These are phyloP conservation scores for Rhododendron kiyosumense DNA, from an alignment of 148 eudicot species.

Conservation along the genomic window DNA sequence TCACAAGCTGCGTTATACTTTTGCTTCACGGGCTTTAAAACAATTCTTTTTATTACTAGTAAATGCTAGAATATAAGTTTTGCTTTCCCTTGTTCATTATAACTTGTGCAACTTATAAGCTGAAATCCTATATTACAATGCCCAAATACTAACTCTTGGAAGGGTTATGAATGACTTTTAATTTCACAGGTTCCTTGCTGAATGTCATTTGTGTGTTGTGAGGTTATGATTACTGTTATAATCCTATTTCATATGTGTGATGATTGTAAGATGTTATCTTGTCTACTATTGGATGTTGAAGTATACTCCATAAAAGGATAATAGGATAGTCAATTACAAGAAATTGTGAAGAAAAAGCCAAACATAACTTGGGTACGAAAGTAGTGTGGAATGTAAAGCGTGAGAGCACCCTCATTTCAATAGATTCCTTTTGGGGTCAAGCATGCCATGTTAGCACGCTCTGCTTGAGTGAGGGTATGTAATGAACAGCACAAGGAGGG, in stretches of 20 bases:
- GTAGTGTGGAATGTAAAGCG: neutral
- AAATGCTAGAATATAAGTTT: neutral
- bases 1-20: neutral
- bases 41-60: neutral
- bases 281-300: neutral
- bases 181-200: neutral
- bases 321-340: neutral
- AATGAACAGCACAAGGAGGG: neutral
- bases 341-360: neutral
- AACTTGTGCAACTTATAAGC: neutral
- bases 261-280: neutral
- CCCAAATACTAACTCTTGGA: neutral
- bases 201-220: no score
- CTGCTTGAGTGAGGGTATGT: neutral
- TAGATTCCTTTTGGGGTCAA: neutral
- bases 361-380: neutral
- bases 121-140: neutral
- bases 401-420: neutral
- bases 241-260: neutral
- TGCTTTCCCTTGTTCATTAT: neutral
- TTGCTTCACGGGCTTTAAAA: neutral
- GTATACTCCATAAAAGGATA: neutral
- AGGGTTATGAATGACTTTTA: neutral
- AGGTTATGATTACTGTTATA: neutral
- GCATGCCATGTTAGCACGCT: neutral